Evolutionary conservation across 805 yeast species (phyloP).

Genomic region (Saturnispora kantuleensis): DNA sequence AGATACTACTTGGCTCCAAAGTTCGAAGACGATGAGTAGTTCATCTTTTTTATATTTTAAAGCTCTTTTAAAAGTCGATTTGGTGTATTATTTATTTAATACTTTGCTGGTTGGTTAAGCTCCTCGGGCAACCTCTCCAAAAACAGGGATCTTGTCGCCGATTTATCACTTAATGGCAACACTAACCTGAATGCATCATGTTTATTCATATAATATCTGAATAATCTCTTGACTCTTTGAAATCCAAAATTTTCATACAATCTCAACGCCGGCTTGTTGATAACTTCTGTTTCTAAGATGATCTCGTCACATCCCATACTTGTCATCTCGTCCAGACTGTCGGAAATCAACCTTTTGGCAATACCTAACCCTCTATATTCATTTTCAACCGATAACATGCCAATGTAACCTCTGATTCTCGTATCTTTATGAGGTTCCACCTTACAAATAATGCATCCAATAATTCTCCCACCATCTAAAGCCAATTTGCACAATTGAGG

Average conservation of each 20-base stretch:
- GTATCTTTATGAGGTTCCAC: conserved; percentile 66
- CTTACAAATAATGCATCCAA: conserved; percentile 85
- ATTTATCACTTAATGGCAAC: conserved; percentile 61
- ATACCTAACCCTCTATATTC: conserved; percentile 68
- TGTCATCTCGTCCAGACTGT: conserved; percentile 57
- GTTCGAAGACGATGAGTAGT: conserved; percentile 80
- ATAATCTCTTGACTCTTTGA: conserved; percentile 43
- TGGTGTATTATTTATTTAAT: conserved; percentile 10
- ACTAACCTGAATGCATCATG: conserved; percentile 89
- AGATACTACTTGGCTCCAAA: conserved; percentile 97
- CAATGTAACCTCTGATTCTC: conserved; percentile 82
- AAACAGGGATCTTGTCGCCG: conserved; percentile 48
- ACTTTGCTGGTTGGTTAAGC: conserved; percentile 17
- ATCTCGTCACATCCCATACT: conserved; percentile 71
- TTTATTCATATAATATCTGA: conserved; percentile 80
- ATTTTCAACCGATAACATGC: conserved; percentile 84
- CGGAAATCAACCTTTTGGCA: conserved; percentile 60
- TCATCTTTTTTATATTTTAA: conserved; percentile 2
- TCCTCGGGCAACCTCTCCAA: conserved; percentile 23
- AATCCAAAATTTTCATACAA: conserved; percentile 32
- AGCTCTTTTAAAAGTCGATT: neutral
- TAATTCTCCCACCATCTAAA: conserved; percentile 32
- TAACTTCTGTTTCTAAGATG: conserved; percentile 87
- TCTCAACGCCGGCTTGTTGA: conserved; percentile 37
- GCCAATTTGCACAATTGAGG: conserved; percentile 73